A percentile compares a stretch with the other conserved stretches of the same genome.
Conservation (phyloP, 345 rosid genomes). For the Isatis tinctoria region DNA sequence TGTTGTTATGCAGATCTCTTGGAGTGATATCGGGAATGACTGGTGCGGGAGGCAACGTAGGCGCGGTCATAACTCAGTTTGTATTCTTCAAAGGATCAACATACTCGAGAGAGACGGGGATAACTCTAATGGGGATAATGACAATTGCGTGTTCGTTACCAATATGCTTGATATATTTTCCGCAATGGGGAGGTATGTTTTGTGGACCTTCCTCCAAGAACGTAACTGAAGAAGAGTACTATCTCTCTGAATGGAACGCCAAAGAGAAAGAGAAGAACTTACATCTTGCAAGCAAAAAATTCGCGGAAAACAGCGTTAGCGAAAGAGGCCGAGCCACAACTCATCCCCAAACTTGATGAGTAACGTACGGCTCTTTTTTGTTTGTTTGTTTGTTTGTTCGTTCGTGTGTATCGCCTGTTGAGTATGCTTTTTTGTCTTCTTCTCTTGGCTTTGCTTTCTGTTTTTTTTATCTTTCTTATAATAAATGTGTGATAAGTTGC, state of each 20-base stretch:
- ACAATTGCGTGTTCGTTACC: constrained; percentile 67
- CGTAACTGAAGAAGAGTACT: constrained; percentile 70
- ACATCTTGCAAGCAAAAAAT: constrained; percentile 60
- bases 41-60: constrained; percentile 88
- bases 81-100: constrained; percentile 80
- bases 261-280: constrained; percentile 46
- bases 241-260: constrained; percentile 65
- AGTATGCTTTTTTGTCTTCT: not conserved
- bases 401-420: not conserved
- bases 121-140: constrained; percentile 78
- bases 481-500: not conserved
- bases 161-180: constrained; percentile 60
- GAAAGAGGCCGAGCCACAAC: constrained; percentile 52
- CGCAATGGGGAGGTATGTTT: constrained; percentile 98
- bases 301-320: constrained; percentile 61
- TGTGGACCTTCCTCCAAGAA: constrained; percentile 52
- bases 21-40: constrained; percentile 88
- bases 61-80: constrained; percentile 78
- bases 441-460: not conserved
- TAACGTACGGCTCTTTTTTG: not conserved
- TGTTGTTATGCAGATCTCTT: constrained; percentile 49
- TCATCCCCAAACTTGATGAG: constrained; percentile 15
- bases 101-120: constrained; percentile 74
- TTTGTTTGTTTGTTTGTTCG: not conserved
- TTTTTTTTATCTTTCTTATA: not conserved